Base-by-base conservation (phyloP, 2,329 filamentous ascomycete species). In the Arthrobotrys sinensis region DNA sequence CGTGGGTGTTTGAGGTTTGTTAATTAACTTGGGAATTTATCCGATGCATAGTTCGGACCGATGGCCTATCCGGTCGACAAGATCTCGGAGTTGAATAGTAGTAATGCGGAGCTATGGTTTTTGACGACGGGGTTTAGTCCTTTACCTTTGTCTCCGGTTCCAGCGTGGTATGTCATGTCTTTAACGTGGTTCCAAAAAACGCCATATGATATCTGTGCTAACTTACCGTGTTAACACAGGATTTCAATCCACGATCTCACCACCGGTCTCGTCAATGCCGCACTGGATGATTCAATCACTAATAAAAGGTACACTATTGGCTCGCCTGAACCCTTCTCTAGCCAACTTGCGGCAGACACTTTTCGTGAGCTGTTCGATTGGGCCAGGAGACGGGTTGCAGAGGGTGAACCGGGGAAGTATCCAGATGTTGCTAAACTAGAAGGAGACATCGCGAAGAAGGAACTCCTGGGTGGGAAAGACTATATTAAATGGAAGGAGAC, bases 171-270 rank as follows among this genome's bases (percentile, higher is more conserved):
- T 38, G 63, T 28, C 10, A 19, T 34, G 10, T 21, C 24, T 52
- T n/a, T n/a, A n/a, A 52, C 8, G 24, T n/a, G 12, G 45, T n/a
- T 48, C 5, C 14, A n/a, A n/a, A n/a, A n/a, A n/a, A n/a, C n/a
- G n/a, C n/a, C n/a, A n/a, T n/a, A n/a, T n/a, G n/a, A n/a, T 12
- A 45, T 45, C 11, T 6, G 40, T 28, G 4, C 24, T 28, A 28
- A 28, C 24, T 28, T 28, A 28, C 24, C 24, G 24, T 4, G 24
- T 28, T 28, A 28, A 28, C 5, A 43, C 3, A 75, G 70, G 85
- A 84, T 87, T 19, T 86, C 88, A 75, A 86, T 86, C 0, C 81
- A 86, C 4, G 86, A 87, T 79, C 80, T 88, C 1, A 86, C 86
- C 0, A 76, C 81, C 11, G 86, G 85, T 0, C 87, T 87, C 79